Evolutionary conservation across 2,329 filamentous ascomycete genomes (phyloP).

Genomic region (Thielaviopsis punctulata): DNA sequence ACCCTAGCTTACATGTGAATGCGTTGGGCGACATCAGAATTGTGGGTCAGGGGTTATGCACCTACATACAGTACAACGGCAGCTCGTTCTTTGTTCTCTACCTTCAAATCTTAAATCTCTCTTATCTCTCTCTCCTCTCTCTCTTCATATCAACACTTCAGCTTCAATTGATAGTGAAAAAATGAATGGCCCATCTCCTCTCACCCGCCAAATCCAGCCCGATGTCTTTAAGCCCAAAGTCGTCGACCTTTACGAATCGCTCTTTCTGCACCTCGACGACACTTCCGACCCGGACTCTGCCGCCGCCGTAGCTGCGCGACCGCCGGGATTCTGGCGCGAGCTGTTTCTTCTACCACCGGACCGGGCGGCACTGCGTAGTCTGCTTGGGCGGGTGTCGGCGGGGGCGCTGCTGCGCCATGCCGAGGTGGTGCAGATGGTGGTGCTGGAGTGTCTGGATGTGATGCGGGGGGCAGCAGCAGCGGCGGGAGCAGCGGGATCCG

Average conservation of each 20-base stretch:
- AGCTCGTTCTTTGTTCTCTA: too few species aligned
- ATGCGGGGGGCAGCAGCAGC: constrained; percentile 34
- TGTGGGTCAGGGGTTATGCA: too few species aligned
- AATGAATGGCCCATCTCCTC: constrained; percentile 57
- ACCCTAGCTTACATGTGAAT: too few species aligned
- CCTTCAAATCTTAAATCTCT: neutral
- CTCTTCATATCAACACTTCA: neutral
- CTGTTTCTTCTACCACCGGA: constrained; percentile 86
- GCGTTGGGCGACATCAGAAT: too few species aligned
- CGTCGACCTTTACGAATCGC: constrained; percentile 67
- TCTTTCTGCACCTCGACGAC: constrained; percentile 35
- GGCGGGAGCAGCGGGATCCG: neutral
- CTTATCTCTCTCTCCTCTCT: neutral
- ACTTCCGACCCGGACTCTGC: constrained; percentile 36
- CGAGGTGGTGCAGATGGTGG: constrained; percentile 62
- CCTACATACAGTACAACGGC: too few species aligned
- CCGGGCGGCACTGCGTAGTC: constrained; percentile 43
- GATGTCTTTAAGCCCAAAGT: constrained; percentile 91
- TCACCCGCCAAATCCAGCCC: constrained; percentile 81
- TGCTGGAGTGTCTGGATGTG: constrained; percentile 52
- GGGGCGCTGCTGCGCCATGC: constrained; percentile 64
- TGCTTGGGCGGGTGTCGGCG: constrained; percentile 53
- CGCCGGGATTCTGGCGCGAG: constrained; percentile 89
- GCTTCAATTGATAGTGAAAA: too few species aligned
- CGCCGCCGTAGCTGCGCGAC: constrained; percentile 48